Evolutionary conservation across 768 basidiomycete species (phyloP).

Genomic region (Tylopilus felleus): DNA sequence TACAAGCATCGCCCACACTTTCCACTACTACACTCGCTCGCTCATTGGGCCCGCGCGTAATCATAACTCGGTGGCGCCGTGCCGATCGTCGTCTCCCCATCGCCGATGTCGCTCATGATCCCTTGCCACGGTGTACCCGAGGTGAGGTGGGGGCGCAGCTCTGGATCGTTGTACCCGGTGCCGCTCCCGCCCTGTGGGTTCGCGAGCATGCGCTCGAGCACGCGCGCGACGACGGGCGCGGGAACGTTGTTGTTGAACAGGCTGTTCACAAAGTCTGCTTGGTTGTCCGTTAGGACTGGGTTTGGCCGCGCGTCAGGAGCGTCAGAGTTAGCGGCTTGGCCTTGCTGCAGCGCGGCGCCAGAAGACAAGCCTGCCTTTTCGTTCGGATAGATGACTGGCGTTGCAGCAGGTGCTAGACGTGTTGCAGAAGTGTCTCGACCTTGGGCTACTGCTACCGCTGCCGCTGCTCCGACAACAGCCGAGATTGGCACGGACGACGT

Average conservation of each 20-base stretch:
- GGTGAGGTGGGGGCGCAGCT: conserved; percentile 5
- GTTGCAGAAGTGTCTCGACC: background rate
- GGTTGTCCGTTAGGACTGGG: conserved; percentile 16
- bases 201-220: conserved; percentile 27
- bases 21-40: background rate
- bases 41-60: conserved; percentile 11
- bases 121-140: conserved; percentile 32
- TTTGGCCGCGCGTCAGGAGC: background rate
- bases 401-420: background rate
- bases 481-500: background rate
- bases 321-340: background rate
- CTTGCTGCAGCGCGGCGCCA: background rate
- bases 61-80: conserved; percentile 27
- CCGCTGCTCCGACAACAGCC: background rate
- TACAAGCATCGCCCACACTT: background rate
- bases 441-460: background rate
- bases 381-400: conserved; percentile 1
- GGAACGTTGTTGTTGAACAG: conserved; percentile 27
- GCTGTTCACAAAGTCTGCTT: conserved; percentile 26
- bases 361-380: conserved; percentile 11
- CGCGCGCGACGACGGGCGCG: conserved; percentile 23
- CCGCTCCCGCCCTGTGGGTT: conserved; percentile 15
- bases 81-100: conserved; percentile 28
- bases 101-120: conserved; percentile 36
- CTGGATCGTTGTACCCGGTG: conserved; percentile 10